Percentiles rank a stretch among this genome's conserved stretches.
Evolutionary conservation across 2,329 filamentous ascomycete genomes (phyloP).

Genomic region (Arthrobotrys pseudoclavata): DNA sequence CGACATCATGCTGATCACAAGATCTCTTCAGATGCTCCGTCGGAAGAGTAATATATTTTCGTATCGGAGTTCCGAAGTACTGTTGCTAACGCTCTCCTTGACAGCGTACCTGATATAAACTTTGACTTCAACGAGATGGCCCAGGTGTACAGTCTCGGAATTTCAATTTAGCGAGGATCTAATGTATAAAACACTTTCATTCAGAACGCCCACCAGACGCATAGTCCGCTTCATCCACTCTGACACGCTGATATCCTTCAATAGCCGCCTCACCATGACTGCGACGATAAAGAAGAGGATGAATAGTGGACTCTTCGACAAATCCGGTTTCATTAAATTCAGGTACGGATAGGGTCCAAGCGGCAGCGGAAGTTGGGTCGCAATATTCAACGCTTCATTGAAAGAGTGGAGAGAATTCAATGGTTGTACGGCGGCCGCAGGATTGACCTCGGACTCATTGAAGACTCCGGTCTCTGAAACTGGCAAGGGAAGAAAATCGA

Average conservation of each 20-base stretch:
- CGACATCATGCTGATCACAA: neutral
- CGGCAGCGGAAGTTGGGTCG: slow-evolving; percentile 1
- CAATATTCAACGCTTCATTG: slow-evolving; percentile 20
- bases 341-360: neutral
- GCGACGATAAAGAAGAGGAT: neutral
- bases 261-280: neutral
- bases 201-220: slow-evolving; percentile 5
- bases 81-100: slow-evolving; percentile 23
- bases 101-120: slow-evolving; percentile 66
- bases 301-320: neutral
- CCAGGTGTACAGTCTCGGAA: no score
- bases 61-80: neutral
- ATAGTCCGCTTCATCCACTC: neutral
- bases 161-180: no score
- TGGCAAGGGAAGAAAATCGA: neutral
- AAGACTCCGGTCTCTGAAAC: neutral
- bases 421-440: neutral
- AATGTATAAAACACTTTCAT: neutral
- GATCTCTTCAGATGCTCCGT: slow-evolving; percentile 1
- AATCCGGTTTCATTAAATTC: neutral
- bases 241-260: neutral
- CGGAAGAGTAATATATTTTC: neutral
- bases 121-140: slow-evolving; percentile 63
- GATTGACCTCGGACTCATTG: neutral
- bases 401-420: slow-evolving; percentile 9